Percentiles rank a stretch among this genome's conserved stretches.
Conservation (phyloP, 2,329 filamentous ascomycete genomes). For the Botrytis pseudocinerea region DNA sequence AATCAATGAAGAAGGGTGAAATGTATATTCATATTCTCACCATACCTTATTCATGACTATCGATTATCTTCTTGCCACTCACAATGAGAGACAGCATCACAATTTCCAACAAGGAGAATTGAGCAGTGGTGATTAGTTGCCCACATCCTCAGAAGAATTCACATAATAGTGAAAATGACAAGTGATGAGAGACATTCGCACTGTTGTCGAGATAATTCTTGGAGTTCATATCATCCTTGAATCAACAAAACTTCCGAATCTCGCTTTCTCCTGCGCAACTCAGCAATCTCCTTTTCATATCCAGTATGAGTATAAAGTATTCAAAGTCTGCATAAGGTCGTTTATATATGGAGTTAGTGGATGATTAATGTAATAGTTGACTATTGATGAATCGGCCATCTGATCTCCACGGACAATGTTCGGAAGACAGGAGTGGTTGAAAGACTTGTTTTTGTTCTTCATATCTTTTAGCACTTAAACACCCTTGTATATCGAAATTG, state of each 20-base stretch:
- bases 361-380: not conserved
- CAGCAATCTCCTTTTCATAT: not conserved
- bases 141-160: too few relatives aligned
- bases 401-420: not conserved
- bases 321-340: accelerated
- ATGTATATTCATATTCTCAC: not conserved
- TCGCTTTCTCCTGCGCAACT: not conserved
- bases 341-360: not conserved
- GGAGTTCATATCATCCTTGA: too few relatives aligned
- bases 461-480: not conserved
- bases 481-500: not conserved
- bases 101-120: not conserved
- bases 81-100: not conserved
- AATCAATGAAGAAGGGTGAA: not conserved
- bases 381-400: not conserved
- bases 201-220: too few relatives aligned
- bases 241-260: not conserved
- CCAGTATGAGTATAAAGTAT: not conserved
- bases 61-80: not conserved
- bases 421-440: too few relatives aligned
- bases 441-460: not conserved
- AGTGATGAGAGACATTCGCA: too few relatives aligned
- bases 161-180: too few relatives aligned
- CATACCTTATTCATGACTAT: not conserved
- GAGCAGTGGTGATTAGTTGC: too few relatives aligned